A percentile compares a stretch with the other conserved stretches of the same genome.
These are phyloP conservation scores for Gnomoniopsis sp. DNA, from an alignment of 2,329 filamentous ascomycete genomes.

Conservation along the genomic window DNA sequence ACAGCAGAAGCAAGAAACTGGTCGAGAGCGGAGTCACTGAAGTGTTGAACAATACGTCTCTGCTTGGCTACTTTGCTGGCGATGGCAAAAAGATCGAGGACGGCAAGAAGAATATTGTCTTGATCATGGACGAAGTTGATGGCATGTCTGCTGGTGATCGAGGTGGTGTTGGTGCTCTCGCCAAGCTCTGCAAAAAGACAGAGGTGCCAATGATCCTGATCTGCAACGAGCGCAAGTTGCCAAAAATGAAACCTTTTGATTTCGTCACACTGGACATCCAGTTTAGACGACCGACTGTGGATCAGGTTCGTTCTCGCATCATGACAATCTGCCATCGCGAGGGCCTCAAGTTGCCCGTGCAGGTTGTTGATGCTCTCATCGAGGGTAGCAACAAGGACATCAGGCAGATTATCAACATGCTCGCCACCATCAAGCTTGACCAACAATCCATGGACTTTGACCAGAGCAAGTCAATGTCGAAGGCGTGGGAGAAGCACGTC, in stretches of 20 bases:
- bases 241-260: conserved; percentile 99
- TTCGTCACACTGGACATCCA: conserved; percentile 77
- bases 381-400: conserved; percentile 96
- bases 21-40: conserved; percentile 87
- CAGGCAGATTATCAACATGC: conserved; percentile 97
- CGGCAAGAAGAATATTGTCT: conserved; percentile 85
- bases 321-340: conserved; percentile 95
- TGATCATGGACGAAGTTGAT: conserved; percentile 99
- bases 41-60: conserved; percentile 87
- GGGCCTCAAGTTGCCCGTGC: conserved; percentile 76
- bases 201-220: conserved; percentile 94
- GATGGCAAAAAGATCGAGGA: conserved; percentile 77
- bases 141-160: conserved; percentile 98
- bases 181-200: conserved; percentile 92
- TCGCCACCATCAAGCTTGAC: conserved; percentile 89
- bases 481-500: conserved; percentile 97
- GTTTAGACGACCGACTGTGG: conserved; percentile 85
- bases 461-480: conserved; percentile 88
- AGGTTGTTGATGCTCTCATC: conserved; percentile 88
- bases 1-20: conserved; percentile 92
- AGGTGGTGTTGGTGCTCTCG: conserved; percentile 89
- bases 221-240: conserved; percentile 88
- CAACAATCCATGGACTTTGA: conserved; percentile 76
- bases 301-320: conserved; percentile 86
- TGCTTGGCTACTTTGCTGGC: conserved; percentile 85